Evolutionary conservation across 441 rosid genomes (phyloP).

Genomic region (Breynia disticha): DNA sequence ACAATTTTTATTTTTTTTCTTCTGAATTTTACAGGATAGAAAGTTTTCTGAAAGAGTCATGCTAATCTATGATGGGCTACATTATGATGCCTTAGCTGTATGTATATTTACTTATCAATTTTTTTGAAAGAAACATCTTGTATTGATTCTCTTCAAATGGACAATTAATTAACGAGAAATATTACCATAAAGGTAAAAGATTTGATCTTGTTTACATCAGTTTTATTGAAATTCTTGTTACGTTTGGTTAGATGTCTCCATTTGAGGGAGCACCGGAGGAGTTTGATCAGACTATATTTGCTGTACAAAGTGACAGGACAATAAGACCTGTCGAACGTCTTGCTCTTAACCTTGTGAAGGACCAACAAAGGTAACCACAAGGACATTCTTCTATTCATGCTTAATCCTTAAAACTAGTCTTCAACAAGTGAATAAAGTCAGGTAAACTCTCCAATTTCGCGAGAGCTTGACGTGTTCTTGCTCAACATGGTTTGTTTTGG

Average conservation of each 20-base stretch:
- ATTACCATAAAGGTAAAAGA: no score
- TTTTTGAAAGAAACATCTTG: no score
- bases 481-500: no score
- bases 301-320: conserved; percentile 44
- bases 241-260: conserved; percentile 53
- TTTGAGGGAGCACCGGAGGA: conserved; percentile 80
- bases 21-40: conserved; percentile 36
- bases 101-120: conserved; percentile 17
- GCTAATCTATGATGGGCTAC: conserved; percentile 89
- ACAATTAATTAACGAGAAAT: no score
- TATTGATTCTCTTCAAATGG: no score
- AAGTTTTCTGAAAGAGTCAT: conserved; percentile 63
- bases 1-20: neutral
- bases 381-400: neutral
- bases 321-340: conserved; percentile 47
- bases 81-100: conserved; percentile 90
- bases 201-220: neutral
- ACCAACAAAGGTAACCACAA: conserved; percentile 61
- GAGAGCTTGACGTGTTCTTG: no score
- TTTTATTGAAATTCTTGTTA: conserved; percentile 1
- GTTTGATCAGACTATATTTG: conserved; percentile 82
- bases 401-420: no score
- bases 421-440: no score
- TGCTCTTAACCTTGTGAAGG: conserved; percentile 53
- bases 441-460: no score